A percentile compares a stretch with the other conserved stretches of the same genome.
Conservation (phyloP, 306 rosid species). For the Rubus idaeus region DNA sequence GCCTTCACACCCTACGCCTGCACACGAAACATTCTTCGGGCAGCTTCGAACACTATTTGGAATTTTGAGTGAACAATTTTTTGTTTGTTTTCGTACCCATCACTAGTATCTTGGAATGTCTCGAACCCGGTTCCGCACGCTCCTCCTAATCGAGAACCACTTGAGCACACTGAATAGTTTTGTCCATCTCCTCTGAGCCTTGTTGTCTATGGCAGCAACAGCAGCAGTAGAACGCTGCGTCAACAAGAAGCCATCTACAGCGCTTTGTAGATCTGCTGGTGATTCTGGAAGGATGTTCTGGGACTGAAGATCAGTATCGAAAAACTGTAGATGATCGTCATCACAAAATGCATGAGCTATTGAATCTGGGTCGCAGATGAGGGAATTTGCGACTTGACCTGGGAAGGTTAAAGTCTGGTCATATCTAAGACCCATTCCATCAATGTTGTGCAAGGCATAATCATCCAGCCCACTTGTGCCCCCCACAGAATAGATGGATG, state of each 20-base stretch:
- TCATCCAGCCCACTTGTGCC: conserved; percentile 67
- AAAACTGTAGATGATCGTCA: conserved; percentile 66
- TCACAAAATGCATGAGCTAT: conserved; percentile 56
- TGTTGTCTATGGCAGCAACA: conserved; percentile 29
- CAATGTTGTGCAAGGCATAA: conserved; percentile 55
- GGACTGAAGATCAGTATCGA: conserved; percentile 59
- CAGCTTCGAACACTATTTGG: conserved; percentile 35
- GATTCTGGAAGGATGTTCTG: conserved; percentile 42
- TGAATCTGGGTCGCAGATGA: conserved; percentile 64
- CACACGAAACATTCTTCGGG: conserved; percentile 27
- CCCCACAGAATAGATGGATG: conserved; percentile 69
- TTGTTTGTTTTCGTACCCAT: background rate
- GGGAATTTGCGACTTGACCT: conserved; percentile 53
- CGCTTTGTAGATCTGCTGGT: conserved; percentile 58
- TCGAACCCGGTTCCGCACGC: conserved; percentile 24
- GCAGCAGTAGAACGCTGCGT: conserved; percentile 36
- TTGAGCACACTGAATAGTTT: conserved; percentile 70
- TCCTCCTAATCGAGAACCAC: conserved; percentile 67
- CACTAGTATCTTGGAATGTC: conserved; percentile 35
- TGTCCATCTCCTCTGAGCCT: conserved; percentile 85
- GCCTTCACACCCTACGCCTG: conserved; percentile 31
- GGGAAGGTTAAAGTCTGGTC: conserved; percentile 60
- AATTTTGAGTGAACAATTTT: conserved; percentile 10
- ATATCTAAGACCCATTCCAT: conserved; percentile 55
- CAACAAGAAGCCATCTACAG: conserved; percentile 49